These are phyloP conservation scores for Arxiozyma slooffiae DNA, from an alignment of 1,139 yeast species.

Conservation along the genomic window DNA sequence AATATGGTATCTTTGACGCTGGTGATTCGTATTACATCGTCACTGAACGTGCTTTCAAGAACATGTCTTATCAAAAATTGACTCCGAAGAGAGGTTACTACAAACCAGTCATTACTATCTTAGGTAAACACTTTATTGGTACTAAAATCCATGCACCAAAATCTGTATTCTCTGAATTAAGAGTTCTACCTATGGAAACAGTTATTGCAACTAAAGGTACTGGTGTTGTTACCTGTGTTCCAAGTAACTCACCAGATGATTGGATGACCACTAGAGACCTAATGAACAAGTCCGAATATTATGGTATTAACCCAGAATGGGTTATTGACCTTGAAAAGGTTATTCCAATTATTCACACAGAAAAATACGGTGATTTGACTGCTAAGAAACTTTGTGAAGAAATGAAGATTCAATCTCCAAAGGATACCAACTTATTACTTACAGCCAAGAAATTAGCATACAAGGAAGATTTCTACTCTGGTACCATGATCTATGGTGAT, in stretches of 20 bases:
- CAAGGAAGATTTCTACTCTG: slow-evolving; percentile 94
- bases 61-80: slow-evolving; percentile 90
- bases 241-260: slow-evolving; percentile 97
- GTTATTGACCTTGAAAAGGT: slow-evolving; percentile 56
- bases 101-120: slow-evolving; percentile 47
- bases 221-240: slow-evolving; percentile 98
- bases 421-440: slow-evolving; percentile 78
- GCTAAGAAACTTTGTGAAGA: slow-evolving; percentile 82
- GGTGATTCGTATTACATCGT: slow-evolving; percentile 77
- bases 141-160: slow-evolving; percentile 81
- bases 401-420: slow-evolving; percentile 87
- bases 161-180: slow-evolving; percentile 57
- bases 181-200: slow-evolving; percentile 96
- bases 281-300: slow-evolving; percentile 82
- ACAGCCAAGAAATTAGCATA: slow-evolving; percentile 90
- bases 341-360: slow-evolving; percentile 66
- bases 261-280: slow-evolving; percentile 77
- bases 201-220: slow-evolving; percentile 94
- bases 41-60: slow-evolving; percentile 95
- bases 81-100: slow-evolving; percentile 83
- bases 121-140: slow-evolving; percentile 74
- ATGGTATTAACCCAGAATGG: slow-evolving; percentile 81
- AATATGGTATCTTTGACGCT: slow-evolving; percentile 84
- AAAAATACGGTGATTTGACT: slow-evolving; percentile 78
- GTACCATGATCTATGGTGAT: slow-evolving; percentile 68